Evolutionary conservation across 108 stramenopile species (phyloP), one percentile per base, ranked within the genome.

Genomic region (Fragilariopsis cylindrus): DNA sequence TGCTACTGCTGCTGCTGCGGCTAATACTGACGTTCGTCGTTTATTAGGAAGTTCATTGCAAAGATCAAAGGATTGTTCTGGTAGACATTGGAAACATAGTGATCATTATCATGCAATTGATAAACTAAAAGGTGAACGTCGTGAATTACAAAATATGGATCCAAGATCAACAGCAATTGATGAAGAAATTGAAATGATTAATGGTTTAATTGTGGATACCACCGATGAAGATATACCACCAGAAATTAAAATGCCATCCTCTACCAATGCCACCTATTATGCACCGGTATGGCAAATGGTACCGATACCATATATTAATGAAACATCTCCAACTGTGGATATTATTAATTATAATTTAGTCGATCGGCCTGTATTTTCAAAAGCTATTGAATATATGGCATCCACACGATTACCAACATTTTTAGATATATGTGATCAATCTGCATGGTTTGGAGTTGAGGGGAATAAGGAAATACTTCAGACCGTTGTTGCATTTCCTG

Each of bases 291-390:
- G 62, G 62, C 62, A 63, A 3, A 3, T 63, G 8, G 40, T 43
- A 7, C 62, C 62, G 3, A 15, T 63, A 15, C 62, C 62, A 2
- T n/a, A 11, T 4, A 63, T 63, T 13, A 63, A 63, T 40, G 62
- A 63, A 6, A 43, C 40, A 9, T 40, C 21, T 15, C 5, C 6
- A 0, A 49, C 21, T 0, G 67, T 16, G 21, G 43, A 16, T 7
- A 50, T 69, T 19, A 41, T 73, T 16, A 73, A 73, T 60, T 73
- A 52, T 30, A 63, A 73, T 18, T 15, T 73, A 12, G n/a, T 47
- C 39, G 72, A 63, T 9, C 30, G 57, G 18, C 41, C 15, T 0
- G 45, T 63, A 5, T 63, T 63, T 19, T 4, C 4, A 4, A 48
- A 64, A 40, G 72, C 53, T 9, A 60, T 57, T 30, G 42, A 64